Evolutionary conservation across 495 filamentous ascomycete species (phyloP).

Genomic region (Tirmania nivea): DNA sequence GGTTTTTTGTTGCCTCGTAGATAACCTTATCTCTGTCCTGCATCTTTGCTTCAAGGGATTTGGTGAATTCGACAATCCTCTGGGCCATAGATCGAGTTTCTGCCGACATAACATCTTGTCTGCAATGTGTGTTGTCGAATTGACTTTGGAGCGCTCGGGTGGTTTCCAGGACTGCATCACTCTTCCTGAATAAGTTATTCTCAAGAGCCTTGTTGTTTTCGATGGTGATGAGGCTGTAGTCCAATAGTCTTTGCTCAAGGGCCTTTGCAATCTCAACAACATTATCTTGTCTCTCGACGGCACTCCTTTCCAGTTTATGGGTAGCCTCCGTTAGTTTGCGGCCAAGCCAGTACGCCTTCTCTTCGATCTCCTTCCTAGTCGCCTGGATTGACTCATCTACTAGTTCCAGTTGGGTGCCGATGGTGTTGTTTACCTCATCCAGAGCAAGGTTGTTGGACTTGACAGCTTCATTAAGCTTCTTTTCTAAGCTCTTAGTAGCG

Average conservation of each 20-base stretch:
- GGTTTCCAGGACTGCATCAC: background rate
- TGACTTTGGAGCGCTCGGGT: background rate
- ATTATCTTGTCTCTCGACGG: background rate
- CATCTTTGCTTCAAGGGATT: background rate
- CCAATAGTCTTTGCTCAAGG: background rate
- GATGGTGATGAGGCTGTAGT: background rate
- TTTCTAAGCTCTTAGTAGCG: too few relatives aligned
- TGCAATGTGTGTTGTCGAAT: background rate
- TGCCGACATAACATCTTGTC: background rate
- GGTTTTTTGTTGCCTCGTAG: background rate
- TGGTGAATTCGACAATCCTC: background rate
- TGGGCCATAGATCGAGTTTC: background rate
- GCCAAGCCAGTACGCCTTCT: background rate
- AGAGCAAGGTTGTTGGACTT: too few relatives aligned
- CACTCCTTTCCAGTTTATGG: background rate
- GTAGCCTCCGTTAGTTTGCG: background rate
- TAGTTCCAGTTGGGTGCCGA: background rate
- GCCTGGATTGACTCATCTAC: background rate
- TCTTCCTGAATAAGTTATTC: background rate
- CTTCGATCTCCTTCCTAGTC: background rate
- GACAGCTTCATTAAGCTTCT: too few relatives aligned
- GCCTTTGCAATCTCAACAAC: background rate
- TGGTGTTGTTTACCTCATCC: too few relatives aligned
- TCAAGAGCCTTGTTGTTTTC: background rate
- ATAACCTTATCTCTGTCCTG: background rate